Evolutionary conservation across 805 yeast species (phyloP), one percentile per base, ranked within the genome.

Genomic region (Diddensiella transvaalensis): DNA sequence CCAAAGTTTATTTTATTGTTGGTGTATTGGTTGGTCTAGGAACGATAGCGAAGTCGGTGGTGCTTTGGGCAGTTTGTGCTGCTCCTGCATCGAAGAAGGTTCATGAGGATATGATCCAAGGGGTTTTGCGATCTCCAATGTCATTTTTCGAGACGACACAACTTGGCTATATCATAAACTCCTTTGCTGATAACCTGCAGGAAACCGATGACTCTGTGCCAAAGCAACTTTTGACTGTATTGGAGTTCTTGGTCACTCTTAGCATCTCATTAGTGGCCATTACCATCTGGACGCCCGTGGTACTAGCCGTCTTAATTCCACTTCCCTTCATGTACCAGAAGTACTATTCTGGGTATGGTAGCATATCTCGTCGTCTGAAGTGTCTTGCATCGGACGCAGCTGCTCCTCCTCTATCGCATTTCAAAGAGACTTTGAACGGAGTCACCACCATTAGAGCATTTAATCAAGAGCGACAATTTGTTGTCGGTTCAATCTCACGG

Each of bases 121-220:
- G 77, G 43, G 91, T 89, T 4, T 67, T 89, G 50, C 74, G 88
- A 53, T 91, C 96, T 0, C 96, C 96, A 51, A 88, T 89, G 96
- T 75, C 84, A 33, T 89, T 89, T 63, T 89, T 89, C 61, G 97
- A 89, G 67, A 86, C 95, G 0, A 89, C 96, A 0, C 96, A 96
- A 45, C 80, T 88, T 56, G 97, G 97, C 33, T 77, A 96, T 66
- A 79, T 89, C 47, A 73, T 88, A 63, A 89, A 89, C 70, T 75
- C 96, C 64, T 89, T 89, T 62, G 85, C 96, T 2, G 87, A 79
- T 63, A 96, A 89, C 73, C 79, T 89, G 39, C 85, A 85, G 68
- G 87, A 85, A 62, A 79, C 89, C 52, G 97, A 89, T 68, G 95
- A 86, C 62, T 70, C 78, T 83, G 58, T 71, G 19, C 57, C 66